Conservation (phyloP, 352 stramenopile genomes). For the Phytophthora lateralis region DNA sequence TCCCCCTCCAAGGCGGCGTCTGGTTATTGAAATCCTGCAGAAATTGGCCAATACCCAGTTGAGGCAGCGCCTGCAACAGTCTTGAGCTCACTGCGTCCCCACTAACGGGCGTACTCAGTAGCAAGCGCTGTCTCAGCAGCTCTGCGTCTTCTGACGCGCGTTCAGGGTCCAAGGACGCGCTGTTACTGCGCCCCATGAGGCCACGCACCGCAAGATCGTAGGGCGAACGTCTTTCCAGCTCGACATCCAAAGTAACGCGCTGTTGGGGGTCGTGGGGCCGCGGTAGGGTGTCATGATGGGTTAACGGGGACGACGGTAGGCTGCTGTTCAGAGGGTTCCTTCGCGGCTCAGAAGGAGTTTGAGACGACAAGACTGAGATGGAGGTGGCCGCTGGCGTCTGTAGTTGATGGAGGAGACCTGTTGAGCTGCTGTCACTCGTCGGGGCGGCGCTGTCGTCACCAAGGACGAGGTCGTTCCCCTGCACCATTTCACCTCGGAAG, state of each 20-base stretch:
- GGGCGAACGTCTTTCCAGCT: conserved; percentile 7
- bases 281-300: conserved; percentile 18
- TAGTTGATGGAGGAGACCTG: not conserved
- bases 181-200: conserved; percentile 18
- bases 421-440: conserved; percentile 1
- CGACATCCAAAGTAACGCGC: conserved; percentile 9
- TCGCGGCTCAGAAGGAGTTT: conserved; percentile 6
- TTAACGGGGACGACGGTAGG: not conserved
- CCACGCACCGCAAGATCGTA: conserved; percentile 8
- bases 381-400: not conserved
- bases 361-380: not conserved
- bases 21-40: conserved; percentile 40
- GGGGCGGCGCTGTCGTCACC: conserved; percentile 2
- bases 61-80: conserved; percentile 41
- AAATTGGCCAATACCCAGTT: conserved; percentile 38
- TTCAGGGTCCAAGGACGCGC: conserved; percentile 20
- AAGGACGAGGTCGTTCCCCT: conserved; percentile 7
- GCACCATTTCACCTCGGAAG: conserved; percentile 16
- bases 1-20: conserved; percentile 25
- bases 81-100: conserved; percentile 34
- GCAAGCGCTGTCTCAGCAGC: conserved; percentile 14
- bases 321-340: conserved; percentile 3
- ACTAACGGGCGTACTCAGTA: conserved; percentile 34
- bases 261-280: conserved; percentile 21
- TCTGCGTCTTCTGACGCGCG: conserved; percentile 18